phyloP scores from a whole-genome alignment of 2,329 filamentous ascomycete species.

The Fusarium sp. region DNA sequence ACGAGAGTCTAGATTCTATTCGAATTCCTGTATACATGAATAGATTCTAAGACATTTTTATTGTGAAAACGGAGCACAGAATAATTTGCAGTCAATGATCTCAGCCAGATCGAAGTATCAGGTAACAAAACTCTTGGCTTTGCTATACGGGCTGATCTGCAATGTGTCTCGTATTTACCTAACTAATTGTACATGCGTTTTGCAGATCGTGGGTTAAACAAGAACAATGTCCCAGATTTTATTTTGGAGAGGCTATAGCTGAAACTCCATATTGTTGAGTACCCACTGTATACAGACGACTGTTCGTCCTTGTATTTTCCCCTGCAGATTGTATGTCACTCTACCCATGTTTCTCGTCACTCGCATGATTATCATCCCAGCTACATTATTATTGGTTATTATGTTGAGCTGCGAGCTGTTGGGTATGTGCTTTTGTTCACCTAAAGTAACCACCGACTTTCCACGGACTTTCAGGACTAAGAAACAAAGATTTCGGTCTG shows the following conservation, averaged over 20 bases:
- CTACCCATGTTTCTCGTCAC: not conserved
- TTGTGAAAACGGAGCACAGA: not conserved
- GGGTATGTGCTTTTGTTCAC: not conserved
- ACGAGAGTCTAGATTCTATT: not conserved
- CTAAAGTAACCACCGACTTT: not conserved
- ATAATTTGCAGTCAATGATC: not conserved
- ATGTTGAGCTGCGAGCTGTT: not conserved
- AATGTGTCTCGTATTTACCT: not conserved
- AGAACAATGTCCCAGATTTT: not conserved
- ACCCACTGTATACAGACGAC: not conserved
- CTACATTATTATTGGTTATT: not conserved
- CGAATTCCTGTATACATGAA: no score
- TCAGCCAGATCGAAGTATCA: conserved; percentile 1
- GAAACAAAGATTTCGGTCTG: not conserved
- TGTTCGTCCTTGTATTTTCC: conserved; percentile 12
- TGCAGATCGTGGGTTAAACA: conserved; percentile 13
- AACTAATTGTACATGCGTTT: not conserved
- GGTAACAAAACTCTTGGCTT: not conserved
- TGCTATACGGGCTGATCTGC: conserved; percentile 12
- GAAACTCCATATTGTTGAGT: not conserved
- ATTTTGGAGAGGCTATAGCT: conserved; percentile 3
- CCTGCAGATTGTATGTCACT: not conserved
- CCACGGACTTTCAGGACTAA: not conserved
- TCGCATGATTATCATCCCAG: not conserved
- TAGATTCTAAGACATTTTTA: no score